These are phyloP conservation scores for Trypanosomatidae sp. DNA, from an alignment of 208 protist genomes.

Conservation along the genomic window DNA sequence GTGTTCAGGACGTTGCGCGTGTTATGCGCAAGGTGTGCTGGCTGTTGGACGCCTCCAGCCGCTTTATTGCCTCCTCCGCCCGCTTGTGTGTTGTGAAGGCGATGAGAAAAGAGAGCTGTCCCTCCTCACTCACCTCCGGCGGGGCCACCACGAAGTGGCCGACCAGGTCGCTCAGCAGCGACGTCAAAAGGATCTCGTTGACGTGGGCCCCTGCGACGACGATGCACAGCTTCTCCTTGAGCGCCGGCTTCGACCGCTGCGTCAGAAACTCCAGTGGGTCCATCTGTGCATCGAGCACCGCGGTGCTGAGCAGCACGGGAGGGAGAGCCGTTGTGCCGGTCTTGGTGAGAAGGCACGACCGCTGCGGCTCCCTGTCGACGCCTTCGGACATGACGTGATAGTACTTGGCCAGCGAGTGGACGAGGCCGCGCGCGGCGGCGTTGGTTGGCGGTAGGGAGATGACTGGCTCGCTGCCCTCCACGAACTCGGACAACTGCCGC, in stretches of 20 bases:
- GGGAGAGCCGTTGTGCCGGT: slow-evolving; percentile 39
- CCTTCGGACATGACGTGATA: slow-evolving; percentile 56
- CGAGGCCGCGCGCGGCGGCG: slow-evolving; percentile 41
- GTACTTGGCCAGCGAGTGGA: slow-evolving; percentile 60
- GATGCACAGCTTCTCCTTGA: slow-evolving; percentile 34
- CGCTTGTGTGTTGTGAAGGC: slow-evolving; percentile 33
- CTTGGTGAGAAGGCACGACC: slow-evolving; percentile 51
- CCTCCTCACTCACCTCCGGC: slow-evolving; percentile 31
- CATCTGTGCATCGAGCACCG: slow-evolving; percentile 23
- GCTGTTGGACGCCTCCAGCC: slow-evolving; percentile 17
- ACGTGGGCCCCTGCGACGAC: slow-evolving; percentile 34
- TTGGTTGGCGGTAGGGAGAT: slow-evolving; percentile 44
- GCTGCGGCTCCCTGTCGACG: slow-evolving; percentile 52
- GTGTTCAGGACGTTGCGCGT: too few relatives aligned
- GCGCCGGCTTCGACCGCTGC: slow-evolving; percentile 18
- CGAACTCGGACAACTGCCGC: slow-evolving; percentile 42
- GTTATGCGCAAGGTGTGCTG: slow-evolving; percentile 15
- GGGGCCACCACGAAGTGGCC: slow-evolving; percentile 48
- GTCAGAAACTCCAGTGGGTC: slow-evolving; percentile 30
- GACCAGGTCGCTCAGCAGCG: slow-evolving; percentile 37
- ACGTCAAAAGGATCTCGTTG: slow-evolving; percentile 30
- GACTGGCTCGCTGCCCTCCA: slow-evolving; percentile 23
- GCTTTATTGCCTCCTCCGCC: slow-evolving; percentile 23
- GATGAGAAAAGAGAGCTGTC: slow-evolving; percentile 16
- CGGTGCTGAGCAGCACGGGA: slow-evolving; percentile 34